A percentile compares a stretch with the other conserved stretches of the same genome.
phyloP scores from a whole-genome alignment of 192 early-diverging fungal species.

The Rhizoclosmatium sp. region DNA sequence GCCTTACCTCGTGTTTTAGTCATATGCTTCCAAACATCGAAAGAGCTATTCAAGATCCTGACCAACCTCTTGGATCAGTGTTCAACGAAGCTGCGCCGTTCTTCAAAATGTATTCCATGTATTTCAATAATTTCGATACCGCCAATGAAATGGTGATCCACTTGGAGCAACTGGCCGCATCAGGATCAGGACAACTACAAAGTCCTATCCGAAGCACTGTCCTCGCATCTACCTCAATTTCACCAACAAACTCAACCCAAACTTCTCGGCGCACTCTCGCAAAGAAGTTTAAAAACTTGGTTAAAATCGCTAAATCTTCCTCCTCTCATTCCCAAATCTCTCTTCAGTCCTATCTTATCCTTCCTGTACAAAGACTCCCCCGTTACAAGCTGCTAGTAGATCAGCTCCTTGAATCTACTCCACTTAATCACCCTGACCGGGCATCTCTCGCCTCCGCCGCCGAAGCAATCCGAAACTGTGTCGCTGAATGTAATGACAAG shows the following conservation, averaged over 20 bases:
- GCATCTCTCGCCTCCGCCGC: constrained; percentile 67
- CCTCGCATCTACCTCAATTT: constrained; percentile 12
- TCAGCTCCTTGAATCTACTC: constrained; percentile 82
- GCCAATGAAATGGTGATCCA: constrained; percentile 68
- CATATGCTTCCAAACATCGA: constrained; percentile 72
- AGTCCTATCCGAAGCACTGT: constrained; percentile 17
- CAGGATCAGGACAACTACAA: constrained; percentile 20
- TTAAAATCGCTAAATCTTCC: constrained; percentile 56
- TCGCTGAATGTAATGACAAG: constrained; percentile 87
- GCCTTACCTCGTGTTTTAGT: constrained; percentile 37
- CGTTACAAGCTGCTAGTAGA: constrained; percentile 89
- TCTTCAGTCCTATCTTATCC: constrained; percentile 83
- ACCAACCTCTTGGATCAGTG: constrained; percentile 75
- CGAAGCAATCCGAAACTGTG: constrained; percentile 70
- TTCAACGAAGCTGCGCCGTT: constrained; percentile 79
- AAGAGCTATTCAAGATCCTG: constrained; percentile 38
- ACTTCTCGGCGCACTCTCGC: constrained; percentile 42
- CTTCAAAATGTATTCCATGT: constrained; percentile 85
- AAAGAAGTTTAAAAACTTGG: constrained; percentile 51
- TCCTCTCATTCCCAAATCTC: constrained; percentile 79
- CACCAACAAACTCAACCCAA: constrained; percentile 33
- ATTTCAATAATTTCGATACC: constrained; percentile 85
- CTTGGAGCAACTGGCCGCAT: constrained; percentile 44
- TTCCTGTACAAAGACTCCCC: constrained; percentile 94
- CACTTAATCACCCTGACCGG: constrained; percentile 80